Conservation (phyloP, 805 yeast genomes). For the Hanseniaspora pseudoguilliermondii region DNA sequence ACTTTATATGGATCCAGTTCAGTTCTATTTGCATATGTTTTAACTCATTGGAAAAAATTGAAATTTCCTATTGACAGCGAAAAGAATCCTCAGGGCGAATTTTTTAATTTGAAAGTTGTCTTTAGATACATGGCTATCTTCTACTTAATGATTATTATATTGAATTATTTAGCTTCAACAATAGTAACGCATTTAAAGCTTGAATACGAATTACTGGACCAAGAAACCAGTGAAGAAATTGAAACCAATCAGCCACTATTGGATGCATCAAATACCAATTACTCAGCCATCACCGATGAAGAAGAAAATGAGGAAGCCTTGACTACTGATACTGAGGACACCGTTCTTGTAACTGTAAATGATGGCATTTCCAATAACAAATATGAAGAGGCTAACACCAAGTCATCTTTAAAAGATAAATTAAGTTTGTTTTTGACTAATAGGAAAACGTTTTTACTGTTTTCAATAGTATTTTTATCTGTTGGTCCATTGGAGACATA, state of each 20-base stretch:
- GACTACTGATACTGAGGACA: not conserved
- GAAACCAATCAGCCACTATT: constrained; percentile 19
- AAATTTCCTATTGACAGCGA: not conserved
- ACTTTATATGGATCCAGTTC: constrained; percentile 78
- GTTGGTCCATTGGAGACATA: constrained; percentile 80
- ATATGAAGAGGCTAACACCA: not conserved
- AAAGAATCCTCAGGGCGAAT: not conserved
- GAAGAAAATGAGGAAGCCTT: constrained; percentile 21
- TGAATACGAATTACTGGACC: constrained; percentile 9
- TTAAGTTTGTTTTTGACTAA: constrained; percentile 13
- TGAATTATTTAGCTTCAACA: constrained; percentile 54
- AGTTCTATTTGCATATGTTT: constrained; percentile 51
- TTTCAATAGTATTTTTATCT: constrained; percentile 49
- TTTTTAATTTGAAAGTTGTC: constrained; percentile 38
- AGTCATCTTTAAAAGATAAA: constrained; percentile 13
- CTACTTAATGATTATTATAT: constrained; percentile 43
- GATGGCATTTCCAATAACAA: constrained; percentile 22
- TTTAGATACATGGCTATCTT: constrained; percentile 41
- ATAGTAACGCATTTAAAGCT: constrained; percentile 40
- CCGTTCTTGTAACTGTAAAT: constrained; percentile 13
- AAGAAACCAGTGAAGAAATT: constrained; percentile 16
- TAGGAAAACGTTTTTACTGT: constrained; percentile 30
- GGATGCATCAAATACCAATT: constrained; percentile 19
- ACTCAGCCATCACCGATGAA: constrained; percentile 25
- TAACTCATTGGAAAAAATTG: constrained; percentile 27